phyloP scores from a whole-genome alignment of 176 grass and related monocot species.

The Oryza punctata region DNA sequence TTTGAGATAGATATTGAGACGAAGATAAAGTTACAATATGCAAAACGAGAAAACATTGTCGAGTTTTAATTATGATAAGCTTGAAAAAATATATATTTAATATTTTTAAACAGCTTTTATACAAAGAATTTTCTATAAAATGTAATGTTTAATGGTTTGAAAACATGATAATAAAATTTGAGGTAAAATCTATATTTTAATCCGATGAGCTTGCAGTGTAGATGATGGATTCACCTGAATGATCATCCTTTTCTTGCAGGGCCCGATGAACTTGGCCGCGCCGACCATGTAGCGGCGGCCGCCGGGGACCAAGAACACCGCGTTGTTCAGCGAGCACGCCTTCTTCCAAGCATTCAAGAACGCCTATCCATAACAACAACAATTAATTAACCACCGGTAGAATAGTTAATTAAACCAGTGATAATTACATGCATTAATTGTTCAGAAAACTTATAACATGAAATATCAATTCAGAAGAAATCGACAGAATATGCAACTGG shows the following conservation, averaged over 20 bases:
- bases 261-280: slow-evolving; percentile 60
- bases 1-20: too few species aligned
- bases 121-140: too few species aligned
- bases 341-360: slow-evolving; percentile 65
- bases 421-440: neutral
- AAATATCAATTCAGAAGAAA: too few species aligned
- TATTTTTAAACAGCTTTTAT: too few species aligned
- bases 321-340: slow-evolving; percentile 74
- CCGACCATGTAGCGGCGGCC: slow-evolving; percentile 66
- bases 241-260: slow-evolving; percentile 62
- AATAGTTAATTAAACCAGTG: neutral
- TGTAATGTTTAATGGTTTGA: too few species aligned
- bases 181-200: too few species aligned
- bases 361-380: slow-evolving; percentile 35
- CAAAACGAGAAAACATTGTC: too few species aligned
- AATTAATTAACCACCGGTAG: neutral
- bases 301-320: slow-evolving; percentile 73
- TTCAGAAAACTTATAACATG: neutral
- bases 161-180: too few species aligned
- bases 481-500: neutral
- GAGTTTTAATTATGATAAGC: too few species aligned
- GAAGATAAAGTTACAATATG: too few species aligned
- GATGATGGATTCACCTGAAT: slow-evolving; percentile 49
- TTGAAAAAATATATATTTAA: too few species aligned
- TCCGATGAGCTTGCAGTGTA: too few species aligned